phyloP scores from a whole-genome alignment of 345 rosid genomes.

The Toxicodendron radicans region DNA sequence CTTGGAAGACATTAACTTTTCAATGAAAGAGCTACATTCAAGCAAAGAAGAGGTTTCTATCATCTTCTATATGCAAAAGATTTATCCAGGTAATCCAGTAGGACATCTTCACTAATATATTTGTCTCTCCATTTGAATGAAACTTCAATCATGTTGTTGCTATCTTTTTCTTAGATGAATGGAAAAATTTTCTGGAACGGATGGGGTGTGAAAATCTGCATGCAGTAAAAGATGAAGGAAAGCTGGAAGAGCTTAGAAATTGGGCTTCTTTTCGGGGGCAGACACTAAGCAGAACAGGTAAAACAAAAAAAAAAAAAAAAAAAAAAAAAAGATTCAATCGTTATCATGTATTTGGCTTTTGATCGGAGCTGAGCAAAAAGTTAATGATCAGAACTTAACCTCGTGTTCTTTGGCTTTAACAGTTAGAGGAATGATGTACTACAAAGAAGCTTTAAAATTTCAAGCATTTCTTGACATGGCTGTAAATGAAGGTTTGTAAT shows the following conservation, averaged over 20 bases:
- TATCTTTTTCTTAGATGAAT: conserved; percentile 60
- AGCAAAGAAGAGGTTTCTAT: conserved; percentile 76
- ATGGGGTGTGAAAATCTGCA: conserved; percentile 63
- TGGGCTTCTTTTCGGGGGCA: conserved; percentile 98
- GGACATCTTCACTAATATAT: neutral
- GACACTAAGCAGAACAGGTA: conserved; percentile 93
- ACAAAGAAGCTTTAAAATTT: conserved; percentile 79
- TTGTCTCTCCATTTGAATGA: neutral
- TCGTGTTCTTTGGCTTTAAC: conserved; percentile 24
- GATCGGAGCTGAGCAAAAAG: neutral
- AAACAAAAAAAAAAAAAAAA: no score
- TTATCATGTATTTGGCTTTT: conserved; percentile 1
- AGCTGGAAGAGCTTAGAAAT: conserved; percentile 67
- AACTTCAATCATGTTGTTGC: conserved; percentile 13
- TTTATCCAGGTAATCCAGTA: conserved; percentile 68
- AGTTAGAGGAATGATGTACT: conserved; percentile 99
- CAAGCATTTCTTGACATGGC: conserved; percentile 91
- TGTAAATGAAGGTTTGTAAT: conserved; percentile 61
- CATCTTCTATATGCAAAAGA: conserved; percentile 77
- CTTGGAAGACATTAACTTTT: conserved; percentile 80
- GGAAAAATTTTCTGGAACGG: conserved; percentile 89
- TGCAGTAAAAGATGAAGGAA: conserved; percentile 42
- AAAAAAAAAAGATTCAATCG: conserved; percentile 8
- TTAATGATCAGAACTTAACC: conserved; percentile 11
- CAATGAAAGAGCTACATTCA: conserved; percentile 67